These are phyloP conservation scores for Biscogniauxia mediterranea DNA, from an alignment of 2,329 filamentous ascomycete species.

Conservation along the genomic window DNA sequence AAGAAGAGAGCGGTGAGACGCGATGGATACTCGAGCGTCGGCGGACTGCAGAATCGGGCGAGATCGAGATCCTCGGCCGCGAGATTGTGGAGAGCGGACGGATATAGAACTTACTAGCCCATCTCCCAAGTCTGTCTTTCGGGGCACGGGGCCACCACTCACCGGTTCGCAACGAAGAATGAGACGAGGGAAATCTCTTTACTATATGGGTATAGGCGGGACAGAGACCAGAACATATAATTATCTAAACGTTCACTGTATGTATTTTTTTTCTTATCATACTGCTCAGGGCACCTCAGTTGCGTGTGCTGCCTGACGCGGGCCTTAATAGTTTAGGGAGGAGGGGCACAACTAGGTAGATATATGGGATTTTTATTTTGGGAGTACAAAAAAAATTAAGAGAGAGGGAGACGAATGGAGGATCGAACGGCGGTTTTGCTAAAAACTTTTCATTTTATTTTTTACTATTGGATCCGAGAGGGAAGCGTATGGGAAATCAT, in stretches of 20 bases:
- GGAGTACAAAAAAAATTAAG: background rate
- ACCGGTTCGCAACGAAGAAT: background rate
- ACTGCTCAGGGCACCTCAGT: background rate
- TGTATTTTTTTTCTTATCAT: background rate
- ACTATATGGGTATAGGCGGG: background rate
- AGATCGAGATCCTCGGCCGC: slow-evolving; percentile 63
- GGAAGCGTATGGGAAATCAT: background rate
- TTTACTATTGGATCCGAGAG: background rate
- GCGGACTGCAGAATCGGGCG: slow-evolving; percentile 62
- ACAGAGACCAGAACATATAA: background rate
- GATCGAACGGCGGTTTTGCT: background rate
- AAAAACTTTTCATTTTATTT: no score
- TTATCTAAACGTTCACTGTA: background rate
- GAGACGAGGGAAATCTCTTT: background rate
- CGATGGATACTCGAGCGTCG: slow-evolving; percentile 70
- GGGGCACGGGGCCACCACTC: background rate
- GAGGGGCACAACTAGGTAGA: background rate
- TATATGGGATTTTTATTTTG: background rate
- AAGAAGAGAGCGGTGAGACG: slow-evolving; percentile 57
- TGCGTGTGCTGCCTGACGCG: background rate
- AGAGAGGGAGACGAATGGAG: background rate
- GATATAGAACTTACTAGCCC: slow-evolving; percentile 32
- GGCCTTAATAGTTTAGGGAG: background rate
- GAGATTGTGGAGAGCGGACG: slow-evolving; percentile 60
- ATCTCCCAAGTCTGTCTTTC: background rate